A percentile compares a stretch with the other conserved stretches of the same genome.
These are phyloP conservation scores for Ganoderma lingzhi DNA, from an alignment of 1,284 basidiomycete genomes.

Conservation along the genomic window DNA sequence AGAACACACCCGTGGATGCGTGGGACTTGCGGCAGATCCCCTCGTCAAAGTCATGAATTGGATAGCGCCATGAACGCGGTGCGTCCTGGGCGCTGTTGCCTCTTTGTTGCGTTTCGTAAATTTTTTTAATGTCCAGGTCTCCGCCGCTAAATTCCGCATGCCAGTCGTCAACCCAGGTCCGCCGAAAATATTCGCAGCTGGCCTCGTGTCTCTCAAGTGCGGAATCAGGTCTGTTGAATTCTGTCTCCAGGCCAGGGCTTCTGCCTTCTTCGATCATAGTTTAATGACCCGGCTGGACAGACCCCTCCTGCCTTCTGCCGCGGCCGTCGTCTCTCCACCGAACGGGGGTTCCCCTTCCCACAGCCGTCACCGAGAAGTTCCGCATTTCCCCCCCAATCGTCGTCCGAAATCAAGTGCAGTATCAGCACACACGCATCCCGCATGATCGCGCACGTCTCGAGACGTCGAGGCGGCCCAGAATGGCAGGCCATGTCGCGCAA, in stretches of 20 bases:
- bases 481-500: not conserved
- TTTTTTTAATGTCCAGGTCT: not conserved
- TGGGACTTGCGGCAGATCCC: not conserved
- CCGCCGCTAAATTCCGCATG: not conserved
- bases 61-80: slow-evolving; percentile 3
- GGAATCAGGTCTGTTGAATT: not conserved
- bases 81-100: not conserved
- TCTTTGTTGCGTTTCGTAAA: not conserved
- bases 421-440: not conserved
- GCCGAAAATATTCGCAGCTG: not conserved
- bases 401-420: not conserved
- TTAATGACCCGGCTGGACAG: not conserved
- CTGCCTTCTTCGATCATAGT: not conserved
- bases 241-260: not conserved
- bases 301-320: not conserved
- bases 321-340: not conserved
- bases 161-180: not conserved
- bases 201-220: too few species aligned
- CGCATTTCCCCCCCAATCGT: not conserved
- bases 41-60: not conserved
- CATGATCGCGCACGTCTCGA: not conserved
- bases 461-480: not conserved
- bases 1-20: not conserved
- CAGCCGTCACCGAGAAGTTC: not conserved
- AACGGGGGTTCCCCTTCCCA: not conserved